phyloP scores from a whole-genome alignment of 305 asterid genomes.

The Rubia balearica region DNA sequence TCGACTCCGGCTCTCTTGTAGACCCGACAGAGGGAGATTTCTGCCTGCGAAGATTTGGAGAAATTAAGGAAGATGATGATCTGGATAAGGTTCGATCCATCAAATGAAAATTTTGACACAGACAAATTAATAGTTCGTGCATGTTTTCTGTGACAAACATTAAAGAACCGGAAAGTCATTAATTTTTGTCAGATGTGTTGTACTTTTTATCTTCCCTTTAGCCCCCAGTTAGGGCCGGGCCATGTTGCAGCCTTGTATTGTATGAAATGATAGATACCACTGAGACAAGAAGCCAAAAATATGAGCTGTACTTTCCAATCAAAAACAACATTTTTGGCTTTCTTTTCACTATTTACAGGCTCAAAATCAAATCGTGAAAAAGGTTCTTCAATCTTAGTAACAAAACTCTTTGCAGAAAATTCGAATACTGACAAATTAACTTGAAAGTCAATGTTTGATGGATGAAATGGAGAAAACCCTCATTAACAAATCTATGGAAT shows the following conservation, averaged over 20 bases:
- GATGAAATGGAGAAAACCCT: constrained; percentile 8
- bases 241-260: constrained; percentile 9
- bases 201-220: constrained; percentile 3
- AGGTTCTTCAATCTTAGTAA: neutral
- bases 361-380: neutral
- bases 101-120: constrained; percentile 5
- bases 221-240: constrained; percentile 7
- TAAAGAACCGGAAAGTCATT: constrained; percentile 13
- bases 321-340: neutral
- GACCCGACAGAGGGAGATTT: constrained; percentile 32
- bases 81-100: neutral
- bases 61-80: neutral
- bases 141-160: constrained; percentile 15
- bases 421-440: neutral
- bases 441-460: neutral
- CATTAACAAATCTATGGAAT: neutral
- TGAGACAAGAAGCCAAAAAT: constrained; percentile 8
- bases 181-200: constrained; percentile 9
- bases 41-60: constrained; percentile 21
- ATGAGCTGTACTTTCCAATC: neutral
- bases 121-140: constrained; percentile 11
- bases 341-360: too few relatives aligned
- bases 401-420: neutral
- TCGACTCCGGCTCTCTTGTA: constrained; percentile 35
- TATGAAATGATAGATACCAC: constrained; percentile 4